phyloP scores from a whole-genome alignment of 1,284 basidiomycete genomes.

The Sphagnurus paluster region DNA sequence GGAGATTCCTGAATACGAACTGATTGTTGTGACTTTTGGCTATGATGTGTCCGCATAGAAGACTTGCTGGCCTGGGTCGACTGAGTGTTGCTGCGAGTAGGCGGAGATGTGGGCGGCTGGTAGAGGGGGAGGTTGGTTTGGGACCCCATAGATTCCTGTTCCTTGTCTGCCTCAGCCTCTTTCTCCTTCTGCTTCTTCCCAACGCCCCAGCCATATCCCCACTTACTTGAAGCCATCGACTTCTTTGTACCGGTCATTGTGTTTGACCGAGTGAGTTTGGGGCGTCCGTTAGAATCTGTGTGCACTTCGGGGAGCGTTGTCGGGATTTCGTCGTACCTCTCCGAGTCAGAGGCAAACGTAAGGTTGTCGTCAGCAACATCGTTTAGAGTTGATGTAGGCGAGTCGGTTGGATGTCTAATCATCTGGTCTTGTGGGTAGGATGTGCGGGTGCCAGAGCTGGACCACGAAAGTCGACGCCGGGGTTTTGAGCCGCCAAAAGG shows the following conservation, averaged over 20 bases:
- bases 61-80: conserved; percentile 34
- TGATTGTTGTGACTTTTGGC: conserved; percentile 16
- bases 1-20: conserved; percentile 25
- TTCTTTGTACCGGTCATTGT: conserved; percentile 54
- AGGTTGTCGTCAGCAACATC: conserved; percentile 43
- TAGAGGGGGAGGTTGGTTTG: conserved; percentile 42
- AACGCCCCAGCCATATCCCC: conserved; percentile 70
- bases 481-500: conserved; percentile 49
- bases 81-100: conserved; percentile 40
- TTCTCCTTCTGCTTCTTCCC: conserved; percentile 55
- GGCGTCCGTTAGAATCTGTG: conserved; percentile 36
- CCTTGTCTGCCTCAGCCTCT: conserved; percentile 38
- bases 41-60: conserved; percentile 30
- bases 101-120: conserved; percentile 40
- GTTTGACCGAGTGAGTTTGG: conserved; percentile 48
- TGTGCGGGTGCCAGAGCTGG: conserved; percentile 32
- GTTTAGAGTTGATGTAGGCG: conserved; percentile 35
- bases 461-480: conserved; percentile 43
- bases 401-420: conserved; percentile 38
- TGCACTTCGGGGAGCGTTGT: conserved; percentile 28
- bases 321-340: conserved; percentile 51
- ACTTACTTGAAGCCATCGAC: conserved; percentile 40
- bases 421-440: conserved; percentile 27
- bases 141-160: conserved; percentile 30
- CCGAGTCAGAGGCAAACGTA: conserved; percentile 57